Evolutionary conservation across 2,329 filamentous ascomycete genomes (phyloP).

Genomic region (Trichoderma sp.): DNA sequence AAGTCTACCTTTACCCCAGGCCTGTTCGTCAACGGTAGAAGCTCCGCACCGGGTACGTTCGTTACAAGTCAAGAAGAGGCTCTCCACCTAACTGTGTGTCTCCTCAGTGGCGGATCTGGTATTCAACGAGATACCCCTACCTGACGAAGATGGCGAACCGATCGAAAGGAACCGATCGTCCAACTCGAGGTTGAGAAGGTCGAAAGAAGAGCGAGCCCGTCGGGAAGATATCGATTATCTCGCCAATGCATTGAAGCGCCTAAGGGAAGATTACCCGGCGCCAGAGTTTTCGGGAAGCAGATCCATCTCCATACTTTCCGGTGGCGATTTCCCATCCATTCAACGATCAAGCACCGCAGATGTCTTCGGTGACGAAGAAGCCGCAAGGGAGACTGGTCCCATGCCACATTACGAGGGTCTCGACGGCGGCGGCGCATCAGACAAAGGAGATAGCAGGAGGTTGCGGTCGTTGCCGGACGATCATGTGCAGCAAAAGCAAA

Average conservation of each 20-base stretch:
- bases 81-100: slow-evolving; percentile 31
- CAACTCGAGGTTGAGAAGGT: slow-evolving; percentile 33
- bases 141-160: slow-evolving; percentile 30
- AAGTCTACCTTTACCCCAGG: slow-evolving; percentile 41
- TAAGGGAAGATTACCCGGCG: background rate
- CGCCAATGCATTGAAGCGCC: slow-evolving; percentile 12
- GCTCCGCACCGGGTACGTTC: slow-evolving; percentile 29
- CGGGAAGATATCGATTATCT: slow-evolving; percentile 46
- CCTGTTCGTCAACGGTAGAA: slow-evolving; percentile 41
- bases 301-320: background rate
- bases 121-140: slow-evolving; percentile 56
- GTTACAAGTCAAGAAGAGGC: background rate
- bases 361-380: background rate
- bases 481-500: background rate
- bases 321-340: background rate
- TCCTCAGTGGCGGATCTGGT: slow-evolving; percentile 53
- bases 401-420: background rate
- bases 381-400: background rate
- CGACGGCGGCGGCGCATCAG: background rate
- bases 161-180: background rate
- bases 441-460: background rate
- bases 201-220: slow-evolving; percentile 40
- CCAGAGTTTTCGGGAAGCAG: background rate
- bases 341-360: background rate
- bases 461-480: no score